A percentile compares a stretch with the other conserved stretches of the same genome.
These are phyloP conservation scores for Bretschneidera sinensis DNA, from an alignment of 345 rosid genomes.

Conservation along the genomic window DNA sequence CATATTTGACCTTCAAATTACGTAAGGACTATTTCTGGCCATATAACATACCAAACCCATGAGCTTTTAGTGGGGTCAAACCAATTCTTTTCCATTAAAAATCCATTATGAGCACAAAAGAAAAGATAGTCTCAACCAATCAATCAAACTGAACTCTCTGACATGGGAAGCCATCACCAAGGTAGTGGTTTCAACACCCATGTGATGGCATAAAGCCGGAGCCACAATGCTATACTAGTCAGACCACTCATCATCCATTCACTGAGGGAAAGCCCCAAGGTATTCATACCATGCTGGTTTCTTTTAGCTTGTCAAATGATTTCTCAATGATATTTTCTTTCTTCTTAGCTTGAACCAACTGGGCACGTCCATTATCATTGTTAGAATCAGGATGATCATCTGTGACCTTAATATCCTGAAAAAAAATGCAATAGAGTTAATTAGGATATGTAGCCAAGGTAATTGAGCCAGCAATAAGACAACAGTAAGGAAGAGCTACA, in stretches of 20 bases:
- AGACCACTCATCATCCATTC: background rate
- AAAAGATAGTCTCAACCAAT: no score
- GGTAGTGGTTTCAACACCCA: background rate
- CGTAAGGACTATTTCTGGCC: no score
- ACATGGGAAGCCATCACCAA: background rate
- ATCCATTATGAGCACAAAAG: no score
- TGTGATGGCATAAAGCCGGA: background rate
- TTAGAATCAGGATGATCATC: constrained; percentile 25
- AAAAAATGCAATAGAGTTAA: constrained; percentile 18
- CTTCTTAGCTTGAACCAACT: constrained; percentile 49
- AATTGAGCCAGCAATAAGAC: background rate
- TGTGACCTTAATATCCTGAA: constrained; percentile 44
- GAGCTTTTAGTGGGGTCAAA: no score
- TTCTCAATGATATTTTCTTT: constrained; percentile 64
- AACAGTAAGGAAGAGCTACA: background rate
- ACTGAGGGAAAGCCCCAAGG: constrained; percentile 8
- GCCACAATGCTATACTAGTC: no score
- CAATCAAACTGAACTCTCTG: background rate
- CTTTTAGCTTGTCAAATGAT: constrained; percentile 76
- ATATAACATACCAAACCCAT: no score
- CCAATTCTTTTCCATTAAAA: no score
- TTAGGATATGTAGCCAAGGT: constrained; percentile 14
- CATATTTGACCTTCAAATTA: no score
- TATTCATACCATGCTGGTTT: constrained; percentile 68
- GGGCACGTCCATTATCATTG: constrained; percentile 33